Evolutionary conservation across 805 yeast genomes (phyloP).

Genomic region (Pichia cabralensis): DNA sequence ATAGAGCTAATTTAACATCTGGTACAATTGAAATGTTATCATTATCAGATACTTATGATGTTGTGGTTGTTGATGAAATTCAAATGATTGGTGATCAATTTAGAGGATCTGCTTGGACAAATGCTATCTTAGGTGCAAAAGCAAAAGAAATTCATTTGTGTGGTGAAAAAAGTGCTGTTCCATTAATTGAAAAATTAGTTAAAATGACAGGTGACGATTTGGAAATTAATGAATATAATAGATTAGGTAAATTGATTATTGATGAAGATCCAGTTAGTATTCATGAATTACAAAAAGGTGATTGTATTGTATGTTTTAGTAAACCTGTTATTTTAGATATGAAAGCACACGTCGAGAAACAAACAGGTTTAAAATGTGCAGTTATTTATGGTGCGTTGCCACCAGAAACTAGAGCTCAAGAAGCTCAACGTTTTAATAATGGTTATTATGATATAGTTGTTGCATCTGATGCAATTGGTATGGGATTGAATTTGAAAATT

Average conservation of each 20-base stretch:
- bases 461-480: conserved; percentile 96
- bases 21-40: conserved; percentile 95
- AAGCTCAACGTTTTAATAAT: conserved; percentile 70
- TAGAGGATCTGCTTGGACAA: conserved; percentile 94
- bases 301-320: conserved; percentile 83
- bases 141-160: conserved; percentile 86
- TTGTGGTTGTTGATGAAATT: conserved; percentile 89
- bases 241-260: conserved; percentile 64
- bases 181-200: conserved; percentile 48
- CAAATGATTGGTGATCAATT: conserved; percentile 80
- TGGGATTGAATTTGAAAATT: conserved; percentile 88
- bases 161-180: conserved; percentile 85
- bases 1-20: conserved; percentile 63
- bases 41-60: conserved; percentile 57
- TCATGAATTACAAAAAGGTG: conserved; percentile 51
- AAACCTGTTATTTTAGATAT: conserved; percentile 59
- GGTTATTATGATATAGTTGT: conserved; percentile 76
- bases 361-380: conserved; percentile 61
- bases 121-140: conserved; percentile 75
- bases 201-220: conserved; percentile 72
- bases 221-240: conserved; percentile 56
- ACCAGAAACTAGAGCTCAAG: conserved; percentile 83
- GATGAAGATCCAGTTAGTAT: conserved; percentile 33
- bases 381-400: conserved; percentile 94
- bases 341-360: conserved; percentile 59